Conservation (phyloP, 306 rosid genomes). For the Lathyrus oleraceus region DNA sequence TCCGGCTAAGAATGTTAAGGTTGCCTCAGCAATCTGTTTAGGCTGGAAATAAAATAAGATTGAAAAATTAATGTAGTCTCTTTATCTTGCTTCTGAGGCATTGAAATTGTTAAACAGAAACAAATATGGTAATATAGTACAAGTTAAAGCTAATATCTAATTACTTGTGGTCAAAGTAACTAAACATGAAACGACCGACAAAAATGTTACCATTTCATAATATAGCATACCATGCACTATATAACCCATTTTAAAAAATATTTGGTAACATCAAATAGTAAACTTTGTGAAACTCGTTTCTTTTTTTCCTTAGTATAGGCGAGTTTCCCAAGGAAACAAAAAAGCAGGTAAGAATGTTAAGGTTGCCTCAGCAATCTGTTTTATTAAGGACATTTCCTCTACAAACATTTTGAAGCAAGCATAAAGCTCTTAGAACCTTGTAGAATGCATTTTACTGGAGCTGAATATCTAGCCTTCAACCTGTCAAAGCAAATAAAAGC, state of each 20-base stretch:
- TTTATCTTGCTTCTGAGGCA: too few relatives aligned
- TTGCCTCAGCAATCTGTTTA: too few relatives aligned
- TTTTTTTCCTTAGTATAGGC: not conserved
- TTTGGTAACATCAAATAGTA: not conserved
- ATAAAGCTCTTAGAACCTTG: not conserved
- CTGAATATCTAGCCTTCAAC: conserved; percentile 39
- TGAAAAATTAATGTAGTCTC: too few relatives aligned
- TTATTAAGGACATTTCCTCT: conserved; percentile 33
- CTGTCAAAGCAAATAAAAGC: conserved; percentile 29
- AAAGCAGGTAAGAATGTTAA: conserved; percentile 1
- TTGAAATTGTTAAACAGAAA: too few relatives aligned
- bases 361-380: conserved; percentile 24
- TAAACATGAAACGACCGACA: not conserved
- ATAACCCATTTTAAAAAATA: not conserved
- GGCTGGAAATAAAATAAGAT: too few relatives aligned
- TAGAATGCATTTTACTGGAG: conserved; percentile 10
- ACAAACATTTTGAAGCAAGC: conserved; percentile 26
- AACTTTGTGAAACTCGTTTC: not conserved
- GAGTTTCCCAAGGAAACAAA: not conserved
- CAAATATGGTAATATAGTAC: too few relatives aligned
- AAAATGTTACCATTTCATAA: not conserved
- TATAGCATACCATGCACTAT: not conserved
- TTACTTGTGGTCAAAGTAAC: not conserved
- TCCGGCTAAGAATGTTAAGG: too few relatives aligned
- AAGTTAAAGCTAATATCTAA: not conserved